Conservation (phyloP, 2,329 filamentous ascomycete species). For the Cytospora piceicola region DNA sequence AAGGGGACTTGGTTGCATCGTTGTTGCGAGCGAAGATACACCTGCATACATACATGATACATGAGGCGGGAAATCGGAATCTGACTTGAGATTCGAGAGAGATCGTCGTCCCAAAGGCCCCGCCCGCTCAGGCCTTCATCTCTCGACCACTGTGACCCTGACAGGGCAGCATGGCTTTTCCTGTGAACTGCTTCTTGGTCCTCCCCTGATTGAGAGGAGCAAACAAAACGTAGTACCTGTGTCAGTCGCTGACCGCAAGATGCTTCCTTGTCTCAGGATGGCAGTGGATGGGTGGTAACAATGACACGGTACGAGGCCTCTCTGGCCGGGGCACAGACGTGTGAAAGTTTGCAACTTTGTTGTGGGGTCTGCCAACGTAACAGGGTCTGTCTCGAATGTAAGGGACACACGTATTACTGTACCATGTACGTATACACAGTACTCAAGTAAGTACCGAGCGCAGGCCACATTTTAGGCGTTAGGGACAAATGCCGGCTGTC, state of each 20-base stretch:
- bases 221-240: neutral
- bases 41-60: neutral
- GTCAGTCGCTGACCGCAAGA: conserved; percentile 5
- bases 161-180: no score
- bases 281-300: neutral
- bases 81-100: neutral
- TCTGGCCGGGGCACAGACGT: neutral
- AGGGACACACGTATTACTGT: conserved; percentile 1
- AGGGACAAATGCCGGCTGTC: neutral
- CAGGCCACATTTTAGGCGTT: no score
- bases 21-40: neutral
- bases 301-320: conserved; percentile 17
- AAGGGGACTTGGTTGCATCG: neutral
- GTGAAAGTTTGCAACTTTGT: neutral
- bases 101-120: neutral
- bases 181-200: neutral
- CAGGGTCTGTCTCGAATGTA: neutral
- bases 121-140: conserved; percentile 6
- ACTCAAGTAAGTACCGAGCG: no score
- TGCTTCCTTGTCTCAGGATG: conserved; percentile 22
- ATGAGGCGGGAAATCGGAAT: neutral
- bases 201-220: neutral
- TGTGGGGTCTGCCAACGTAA: neutral
- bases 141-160: neutral
- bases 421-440: no score